phyloP scores from a whole-genome alignment of 768 basidiomycete genomes.

The Lentinus brumalis region DNA sequence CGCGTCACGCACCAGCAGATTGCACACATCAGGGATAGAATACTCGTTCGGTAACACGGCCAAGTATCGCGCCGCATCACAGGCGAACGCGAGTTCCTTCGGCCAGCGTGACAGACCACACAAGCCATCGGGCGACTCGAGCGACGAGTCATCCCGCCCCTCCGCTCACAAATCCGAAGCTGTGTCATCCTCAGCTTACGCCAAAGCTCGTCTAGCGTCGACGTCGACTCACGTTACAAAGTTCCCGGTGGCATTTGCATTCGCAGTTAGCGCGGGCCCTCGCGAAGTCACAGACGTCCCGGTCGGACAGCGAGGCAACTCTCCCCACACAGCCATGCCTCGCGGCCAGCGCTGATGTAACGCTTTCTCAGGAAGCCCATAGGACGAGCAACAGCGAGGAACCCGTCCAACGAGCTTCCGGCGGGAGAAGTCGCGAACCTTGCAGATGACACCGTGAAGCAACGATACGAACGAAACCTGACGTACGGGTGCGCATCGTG shows the following conservation, averaged over 20 bases:
- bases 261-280: background rate
- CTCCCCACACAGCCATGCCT: background rate
- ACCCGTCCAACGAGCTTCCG: background rate
- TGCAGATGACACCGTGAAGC: background rate
- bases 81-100: background rate
- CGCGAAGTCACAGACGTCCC: slow-evolving; percentile 1
- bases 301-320: slow-evolving; percentile 9
- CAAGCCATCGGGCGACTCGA: background rate
- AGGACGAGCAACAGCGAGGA: background rate
- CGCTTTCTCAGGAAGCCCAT: background rate
- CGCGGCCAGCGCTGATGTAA: slow-evolving; percentile 9
- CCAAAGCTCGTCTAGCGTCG: slow-evolving; percentile 1
- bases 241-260: background rate
- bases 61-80: slow-evolving; percentile 5
- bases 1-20: background rate
- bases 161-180: slow-evolving; percentile 16
- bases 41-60: background rate
- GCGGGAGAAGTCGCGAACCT: background rate
- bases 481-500: background rate
- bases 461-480: background rate
- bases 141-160: slow-evolving; percentile 7
- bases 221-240: background rate
- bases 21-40: background rate
- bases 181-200: background rate
- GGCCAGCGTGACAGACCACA: background rate